Evolutionary conservation across 2,329 filamentous ascomycete genomes (phyloP), one percentile per base, ranked within the genome.

Genomic region (Orbilia oligospora): DNA sequence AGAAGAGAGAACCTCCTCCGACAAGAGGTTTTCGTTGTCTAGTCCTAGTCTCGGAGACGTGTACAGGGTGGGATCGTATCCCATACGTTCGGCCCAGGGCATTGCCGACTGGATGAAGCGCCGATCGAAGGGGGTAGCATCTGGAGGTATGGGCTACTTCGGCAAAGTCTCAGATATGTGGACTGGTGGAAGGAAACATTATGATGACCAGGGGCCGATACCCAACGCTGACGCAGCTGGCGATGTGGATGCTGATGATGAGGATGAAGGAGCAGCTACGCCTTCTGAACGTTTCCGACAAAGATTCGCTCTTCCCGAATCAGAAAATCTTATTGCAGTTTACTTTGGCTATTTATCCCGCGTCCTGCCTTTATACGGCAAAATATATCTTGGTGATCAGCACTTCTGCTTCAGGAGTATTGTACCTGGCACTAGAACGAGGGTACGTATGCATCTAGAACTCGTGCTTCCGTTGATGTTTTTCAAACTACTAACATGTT

Each of bases 111-210:
- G 94, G 83, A 86, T 97, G 65, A 93, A 92, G 82, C 91, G 88
- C 71, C 90, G 92, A 22, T 91, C 93, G 22, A 92, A 92, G 81
- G 90, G 90, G 38, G 93, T 98, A 90, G 93, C 95, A 5, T 93
- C 91, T 0, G 94, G 97, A 84, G 97, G 95, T 0, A 97, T 97
- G 91, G 94, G 93, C 0, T 98, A 98, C 83, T 91, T 97, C 36
- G 94, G 97, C 83, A 98, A 97, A 84, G 94, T 98, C 0, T 97
- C 95, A 0, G 95, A 94, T 44, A 98, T 98, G 92, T 96, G 96
- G 90, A 93, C 94, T 81, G 96, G 96, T 38, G 93, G 93, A 12
- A 91, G 91, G 81, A 94, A 91, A 82, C 95, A 98, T 84, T 99
- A 98, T 82, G 1, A 84, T 85, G 53, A 87, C 86, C 22, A 84